Conservation (phyloP, 1,284 basidiomycete species). For the Schizophyllum amplum region DNA sequence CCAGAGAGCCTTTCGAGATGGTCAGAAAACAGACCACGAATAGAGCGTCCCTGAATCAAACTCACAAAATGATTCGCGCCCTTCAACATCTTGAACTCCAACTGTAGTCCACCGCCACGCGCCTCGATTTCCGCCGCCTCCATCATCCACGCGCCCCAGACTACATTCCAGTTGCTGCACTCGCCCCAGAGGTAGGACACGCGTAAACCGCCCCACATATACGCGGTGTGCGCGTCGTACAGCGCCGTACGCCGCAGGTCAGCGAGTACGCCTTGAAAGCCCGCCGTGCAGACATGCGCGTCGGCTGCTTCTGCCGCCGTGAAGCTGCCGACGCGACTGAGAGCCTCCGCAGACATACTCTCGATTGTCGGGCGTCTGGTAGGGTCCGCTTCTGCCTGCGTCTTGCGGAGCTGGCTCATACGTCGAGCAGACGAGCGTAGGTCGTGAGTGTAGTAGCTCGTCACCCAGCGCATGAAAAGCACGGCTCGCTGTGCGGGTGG, state of each 20-base stretch:
- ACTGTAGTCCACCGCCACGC: background rate
- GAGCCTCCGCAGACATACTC: background rate
- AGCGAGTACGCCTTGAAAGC: background rate
- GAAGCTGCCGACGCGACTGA: background rate
- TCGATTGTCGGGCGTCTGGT: background rate
- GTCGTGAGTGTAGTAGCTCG: background rate
- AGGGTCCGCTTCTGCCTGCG: background rate
- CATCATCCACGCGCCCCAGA: background rate
- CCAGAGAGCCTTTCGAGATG: background rate
- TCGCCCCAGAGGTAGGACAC: background rate
- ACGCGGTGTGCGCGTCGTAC: background rate
- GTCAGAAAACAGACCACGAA: background rate
- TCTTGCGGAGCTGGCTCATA: background rate
- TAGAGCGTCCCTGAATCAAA: background rate
- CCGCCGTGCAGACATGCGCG: background rate
- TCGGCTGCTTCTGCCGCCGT: background rate
- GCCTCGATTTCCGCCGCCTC: background rate
- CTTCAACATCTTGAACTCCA: constrained; percentile 2
- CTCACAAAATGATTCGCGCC: constrained; percentile 4
- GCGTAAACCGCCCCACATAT: background rate
- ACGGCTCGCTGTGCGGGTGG: background rate
- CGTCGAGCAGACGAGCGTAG: background rate
- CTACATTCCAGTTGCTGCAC: background rate
- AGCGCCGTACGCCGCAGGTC: background rate
- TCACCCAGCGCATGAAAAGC: background rate